Base-by-base conservation (phyloP, 176 grass and related monocot species). In the Lolium perenne region DNA sequence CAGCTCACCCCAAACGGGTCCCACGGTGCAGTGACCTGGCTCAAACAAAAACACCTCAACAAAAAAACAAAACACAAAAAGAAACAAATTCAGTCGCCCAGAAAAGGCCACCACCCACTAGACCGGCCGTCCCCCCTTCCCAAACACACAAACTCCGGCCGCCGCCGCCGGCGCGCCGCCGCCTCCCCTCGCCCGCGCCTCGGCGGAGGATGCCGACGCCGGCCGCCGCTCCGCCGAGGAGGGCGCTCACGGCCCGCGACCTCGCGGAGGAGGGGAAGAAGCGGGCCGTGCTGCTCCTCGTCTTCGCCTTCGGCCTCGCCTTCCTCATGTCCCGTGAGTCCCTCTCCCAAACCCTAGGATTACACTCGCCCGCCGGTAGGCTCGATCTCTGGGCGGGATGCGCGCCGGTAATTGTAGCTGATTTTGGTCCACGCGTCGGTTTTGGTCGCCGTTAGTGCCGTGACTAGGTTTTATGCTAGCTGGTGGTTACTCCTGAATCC, bases 221-320 rank as follows among this genome's bases (percentile, higher is more conserved):
- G 41, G 75, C 14, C 15, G 89, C 20, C 10, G 48, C 21, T 69
- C n/a, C 18, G 26, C 26, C 18, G 26, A 84, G 59, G 41, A 60
- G 49, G 81, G 40, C 80, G 76, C 92, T 60, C 47, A 87, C 89
- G 76, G 48, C 76, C 25, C 89, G 80, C 46, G 89, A 91, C 81
- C 89, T 91, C n/a, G 81, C 60, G 29, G 89, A 91, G 49, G 89
- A 91, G 85, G 89, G 85, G 76, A 91, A 91, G 89, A 87, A 91
- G 85, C 89, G 89, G 41, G 76, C 85, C 76, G 85, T 91, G 60
- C 81, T 91, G 76, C 81, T 91, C 69, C 89, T 91, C 68, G 76
- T 91, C 76, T 84, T 91, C 85, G 81, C 76, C 76, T 91, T 80
- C 60, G 89, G 89, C 1, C 85, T 91, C 60, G 85, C 89, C 38